Base-by-base conservation (phyloP, 305 asterid genomes). In the Stenogyne calaminthoides region DNA sequence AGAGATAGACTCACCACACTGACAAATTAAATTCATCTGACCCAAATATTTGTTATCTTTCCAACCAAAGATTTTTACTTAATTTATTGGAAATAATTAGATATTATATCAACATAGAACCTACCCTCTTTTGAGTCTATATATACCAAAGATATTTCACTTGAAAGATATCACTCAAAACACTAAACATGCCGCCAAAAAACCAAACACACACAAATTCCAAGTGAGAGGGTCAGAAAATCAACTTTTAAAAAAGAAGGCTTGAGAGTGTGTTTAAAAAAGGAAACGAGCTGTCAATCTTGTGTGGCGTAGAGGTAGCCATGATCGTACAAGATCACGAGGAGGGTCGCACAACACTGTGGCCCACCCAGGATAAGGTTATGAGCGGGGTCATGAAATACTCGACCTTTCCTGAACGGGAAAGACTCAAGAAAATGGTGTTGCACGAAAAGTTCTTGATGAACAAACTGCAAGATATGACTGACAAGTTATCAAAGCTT, bases 401-500 rank as follows among this genome's bases (percentile, higher is more conserved):
- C 75, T 7, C 77, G 54, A 20, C 56, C 69, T n/a, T 70, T 46
- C 79, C 81, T 0, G 79, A 78, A 32, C 34, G 54, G 22, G 83
- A 82, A 51, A 73, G 78, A 22, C 55, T 67, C 20, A 80, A 73
- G 27, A 83, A 81, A 62, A 78, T 78, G 88, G 85, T 83, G 0
- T 61, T 70, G 67, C 85, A 78, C 14, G 85, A 84, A 19, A 76
- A 67, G 49, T 79, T 78, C 76, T 69, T 80, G 74, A 70, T 36
- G 20, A 77, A 74, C 22, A 78, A 69, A 67, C 7, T 78, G 75
- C 44, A 73, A 34, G 78, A 72, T 51, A 67, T 55, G 71, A 57
- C 67, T 3, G 76, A 69, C 3, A 66, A 59, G 18, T 37, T 70
- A 8, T 34, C 32, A 40, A 76, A 69, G 55, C 77, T 76, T 70